Conservation (phyloP, 768 basidiomycete species). For the Pholiota microspora region DNA sequence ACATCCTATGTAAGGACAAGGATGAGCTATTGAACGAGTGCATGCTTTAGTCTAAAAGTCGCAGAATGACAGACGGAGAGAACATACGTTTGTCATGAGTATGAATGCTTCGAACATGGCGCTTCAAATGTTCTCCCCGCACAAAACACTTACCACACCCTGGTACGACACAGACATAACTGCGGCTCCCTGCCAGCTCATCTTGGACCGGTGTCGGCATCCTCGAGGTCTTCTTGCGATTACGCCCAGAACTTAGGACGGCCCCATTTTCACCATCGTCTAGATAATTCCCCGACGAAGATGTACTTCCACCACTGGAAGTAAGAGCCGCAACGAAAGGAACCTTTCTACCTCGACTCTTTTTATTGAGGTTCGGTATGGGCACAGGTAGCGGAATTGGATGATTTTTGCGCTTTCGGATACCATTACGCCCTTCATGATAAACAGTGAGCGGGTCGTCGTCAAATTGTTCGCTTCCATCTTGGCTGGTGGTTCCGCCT, state of each 20-base stretch:
- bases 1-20: constrained; percentile 64
- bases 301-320: constrained; percentile 2
- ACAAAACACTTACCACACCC: constrained; percentile 81
- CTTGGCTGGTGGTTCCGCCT: constrained; percentile 11
- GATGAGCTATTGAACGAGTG: constrained; percentile 38
- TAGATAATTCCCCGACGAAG: background rate
- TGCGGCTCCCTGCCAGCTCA: constrained; percentile 31
- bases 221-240: constrained; percentile 11
- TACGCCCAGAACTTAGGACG: constrained; percentile 7
- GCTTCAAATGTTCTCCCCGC: constrained; percentile 77
- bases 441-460: constrained; percentile 19
- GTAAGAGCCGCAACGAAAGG: constrained; percentile 32
- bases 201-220: constrained; percentile 12
- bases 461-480: constrained; percentile 7
- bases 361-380: constrained; percentile 62
- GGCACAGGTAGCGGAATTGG: constrained; percentile 48
- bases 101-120: constrained; percentile 79
- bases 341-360: constrained; percentile 58
- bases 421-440: constrained; percentile 17
- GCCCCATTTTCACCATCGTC: constrained; percentile 17
- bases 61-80: background rate
- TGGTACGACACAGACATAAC: constrained; percentile 64
- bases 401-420: constrained; percentile 29
- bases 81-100: constrained; percentile 81
- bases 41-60: background rate